Base-by-base conservation (phyloP, 2,329 filamentous ascomycete species). In the Cordyceps farinosa region DNA sequence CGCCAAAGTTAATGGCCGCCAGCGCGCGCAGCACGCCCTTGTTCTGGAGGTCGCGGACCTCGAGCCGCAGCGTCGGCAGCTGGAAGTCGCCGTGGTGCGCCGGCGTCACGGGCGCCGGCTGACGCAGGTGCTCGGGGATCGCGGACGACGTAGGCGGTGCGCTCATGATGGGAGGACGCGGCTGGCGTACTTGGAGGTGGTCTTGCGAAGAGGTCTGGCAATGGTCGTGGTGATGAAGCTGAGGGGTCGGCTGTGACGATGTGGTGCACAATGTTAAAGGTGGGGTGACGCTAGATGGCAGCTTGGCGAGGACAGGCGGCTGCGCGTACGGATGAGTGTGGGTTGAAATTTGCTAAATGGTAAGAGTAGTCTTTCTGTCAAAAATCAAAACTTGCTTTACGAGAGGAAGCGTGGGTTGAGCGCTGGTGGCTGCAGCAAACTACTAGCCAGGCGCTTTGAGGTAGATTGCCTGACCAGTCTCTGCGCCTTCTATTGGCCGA, bases 11-110 rank as follows among this genome's bases (percentile, higher is more conserved):
- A 66, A 92, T 78, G 45, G 87, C 78, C 58, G 77, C 75, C 64
- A 96, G 84, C 75, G 97, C 96, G 66, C 85, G 77, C 38, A 78
- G 73, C 5, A 88, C 78, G 62, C 89, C 91, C 1, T 83, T 75
- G 75, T 87, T 83, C 60, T 73, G 71, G 64, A 88, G 76, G 69
- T 89, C 84, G 55, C 82, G 80, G 67, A 87, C 74, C 70, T 87
- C 80, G 55, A 89, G 79, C 22, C 85, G 83, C 55, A 89, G 79
- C 68, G 82, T 85, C 45, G 85, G 85, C 48, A 81, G 72, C 4
- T 75, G 66, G 68, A 83, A 82, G 50, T 64, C 45, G 58, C 10
- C 44, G 3, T 48, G 48, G 32, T 63, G 62, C 13, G 32, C 57
- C 40, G 62, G 54, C 27, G 55, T 61, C 32, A 34, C 17, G 45